Base-by-base conservation (phyloP, 164 flowering plant species). In the Vitis riparia region DNA sequence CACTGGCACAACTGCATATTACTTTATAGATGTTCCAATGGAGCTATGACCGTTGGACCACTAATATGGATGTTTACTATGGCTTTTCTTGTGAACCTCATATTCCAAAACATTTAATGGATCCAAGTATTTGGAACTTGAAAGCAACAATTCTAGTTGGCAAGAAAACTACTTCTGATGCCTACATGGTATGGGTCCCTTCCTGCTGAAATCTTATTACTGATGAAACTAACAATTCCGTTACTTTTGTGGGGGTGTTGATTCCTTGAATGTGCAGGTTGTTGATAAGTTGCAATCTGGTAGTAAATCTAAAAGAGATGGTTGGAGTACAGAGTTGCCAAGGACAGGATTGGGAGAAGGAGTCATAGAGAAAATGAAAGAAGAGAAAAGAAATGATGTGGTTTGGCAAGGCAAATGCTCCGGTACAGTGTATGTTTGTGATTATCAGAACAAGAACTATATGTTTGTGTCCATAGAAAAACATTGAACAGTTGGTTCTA, bases 391-490 rank as follows among this genome's bases (percentile, higher is more conserved):
- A 37, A 91, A 91, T 2, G 99, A 95, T 77, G 89, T 63, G 1
- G 79, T 29, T 70, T 95, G 98, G 99, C 91, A 87, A 85, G 99
- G 98, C 57, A 91, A 86, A 86, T 95, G 99, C 83, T 95, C 98
- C 64, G 99, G 98, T 82, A 89, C 99, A 82, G 94, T 95, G 99
- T 95, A 92, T 82, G 99, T 88, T 67, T 69, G 53, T 10, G 53
- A 37, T 65, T 59, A 67, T 73, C 51, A 12, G 63, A 55, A 59
- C 14, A 47, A 57, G 30, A 51, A 16, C 5, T 59, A 12, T 16
- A 44, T 1, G 16, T 63, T 16, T 19, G 17, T 48, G 51, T n/a
- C 29, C 32, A 27, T 11, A 29, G 67, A 12, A 27, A 51, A 47
- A 47, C 27, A 50, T 58, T 51, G 4, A 15, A 60, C n/a, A 19